phyloP scores from a whole-genome alignment of 331 rosid species.

The Stylosanthes scabra region DNA sequence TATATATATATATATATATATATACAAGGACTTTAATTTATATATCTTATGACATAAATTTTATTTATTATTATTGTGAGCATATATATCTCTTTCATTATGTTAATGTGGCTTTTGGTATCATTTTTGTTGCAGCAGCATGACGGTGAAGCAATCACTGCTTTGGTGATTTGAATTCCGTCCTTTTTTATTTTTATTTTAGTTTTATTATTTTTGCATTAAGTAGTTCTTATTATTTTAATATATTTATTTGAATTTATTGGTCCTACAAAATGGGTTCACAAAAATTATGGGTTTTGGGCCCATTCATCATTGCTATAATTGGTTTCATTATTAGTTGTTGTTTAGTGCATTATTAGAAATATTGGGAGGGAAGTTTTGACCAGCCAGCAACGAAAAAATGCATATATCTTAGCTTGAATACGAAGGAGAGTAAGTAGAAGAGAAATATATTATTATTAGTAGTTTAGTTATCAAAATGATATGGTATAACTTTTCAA shows the following conservation, averaged over 20 bases:
- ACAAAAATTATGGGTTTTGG: conserved; percentile 39
- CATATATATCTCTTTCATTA: conserved; percentile 27
- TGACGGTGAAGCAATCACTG: conserved; percentile 53
- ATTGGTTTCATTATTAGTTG: conserved; percentile 46
- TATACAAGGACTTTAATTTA: neutral
- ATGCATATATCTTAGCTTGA: neutral
- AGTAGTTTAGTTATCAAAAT: too few species aligned
- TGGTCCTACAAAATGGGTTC: conserved; percentile 34
- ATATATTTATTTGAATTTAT: conserved; percentile 36
- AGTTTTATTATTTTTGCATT: neutral
- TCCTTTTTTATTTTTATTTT: neutral
- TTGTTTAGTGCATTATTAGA: conserved; percentile 25
- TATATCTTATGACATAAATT: neutral
- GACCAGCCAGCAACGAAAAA: neutral
- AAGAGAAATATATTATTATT: conserved; percentile 9
- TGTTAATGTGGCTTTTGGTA: conserved; percentile 31
- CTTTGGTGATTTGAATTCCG: conserved; percentile 31
- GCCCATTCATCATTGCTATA: conserved; percentile 44
- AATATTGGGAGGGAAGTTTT: neutral
- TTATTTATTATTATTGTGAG: neutral
- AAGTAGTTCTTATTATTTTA: neutral
- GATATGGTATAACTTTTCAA: too few species aligned
- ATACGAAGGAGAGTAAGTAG: neutral
- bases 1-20: too few species aligned
- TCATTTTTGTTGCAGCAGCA: conserved; percentile 51